Evolutionary conservation across 352 stramenopile species (phyloP), one percentile per base, ranked within the genome.

Genomic region (Globisporangium barbulae): DNA sequence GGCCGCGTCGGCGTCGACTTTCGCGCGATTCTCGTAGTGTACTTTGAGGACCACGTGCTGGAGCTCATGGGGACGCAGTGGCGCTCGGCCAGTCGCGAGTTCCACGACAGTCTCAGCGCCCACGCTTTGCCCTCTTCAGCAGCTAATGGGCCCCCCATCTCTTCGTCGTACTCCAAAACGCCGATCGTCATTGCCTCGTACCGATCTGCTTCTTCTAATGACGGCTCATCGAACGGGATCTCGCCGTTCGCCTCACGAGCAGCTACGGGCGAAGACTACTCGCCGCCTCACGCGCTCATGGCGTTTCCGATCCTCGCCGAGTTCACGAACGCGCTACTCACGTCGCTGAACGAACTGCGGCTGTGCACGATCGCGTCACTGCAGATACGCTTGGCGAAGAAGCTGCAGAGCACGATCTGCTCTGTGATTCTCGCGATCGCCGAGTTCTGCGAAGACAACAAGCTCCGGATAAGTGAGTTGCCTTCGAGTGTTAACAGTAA

Each of bases 321-420:
- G 63, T 89, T 94, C 49, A 94, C 83, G 3, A 97, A 97, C 72
- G 78, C 81, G 2, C 22, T 97, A 28, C 62, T 97, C 2, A 68
- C 75, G 25, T 92, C 83, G 8, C 81, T 96, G 25, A 97, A 97
- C 50, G 83, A 96, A 49, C 71, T 97, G n/a, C 81, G 87, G 13
- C 65, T 92, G 44, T 94, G 85, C 59, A 76, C 79, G 28, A 88
- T 94, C 37, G 60, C 67, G 9, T 92, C 85, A 10, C 61, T 94
- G 30, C 72, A 84, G 58, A 78, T 70, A 44, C 83, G 81, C 30
- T 64, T 92, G 9, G 59, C 71, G 7, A 83, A 80, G 62, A 79
- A 80, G 45, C 82, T 91, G 33, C 79, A 89, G 33, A 74, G 72
- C 31, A 74, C 75, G 19, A 73, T 93, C 12, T 57, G 53, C 28